Evolutionary conservation across 2,329 filamentous ascomycete genomes (phyloP), one percentile per base, ranked within the genome.

Genomic region (Bipolaris zeicola): DNA sequence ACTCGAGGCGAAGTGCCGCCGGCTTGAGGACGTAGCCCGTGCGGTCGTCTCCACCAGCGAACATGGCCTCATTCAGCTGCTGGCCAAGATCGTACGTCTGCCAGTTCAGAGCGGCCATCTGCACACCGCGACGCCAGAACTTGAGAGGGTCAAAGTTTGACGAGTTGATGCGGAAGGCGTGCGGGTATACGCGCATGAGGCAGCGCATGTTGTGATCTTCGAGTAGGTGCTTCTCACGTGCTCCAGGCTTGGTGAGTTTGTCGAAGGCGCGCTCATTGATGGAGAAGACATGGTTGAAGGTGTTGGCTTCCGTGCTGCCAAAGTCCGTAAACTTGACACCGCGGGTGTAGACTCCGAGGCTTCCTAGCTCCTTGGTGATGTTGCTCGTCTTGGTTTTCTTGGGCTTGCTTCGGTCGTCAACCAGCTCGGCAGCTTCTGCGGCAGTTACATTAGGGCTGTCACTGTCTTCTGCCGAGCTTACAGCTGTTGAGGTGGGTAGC

Each of bases 81-180:
- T 97, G 95, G 43, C 93, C 92, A 16, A 96, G 83, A 72, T 98
- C 95, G 70, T 96, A 97, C 0, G 93, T 98, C 78, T 99, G 95
- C 94, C 95, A 98, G 78, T 99, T 99, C 61, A 98, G 82, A 0
- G 95, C 95, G 13, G 90, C 92, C 94, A 99, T 98, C 77, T 99
- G 95, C 16, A 97, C 95, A 31, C 95, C 95, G 41, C 92, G 88
- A 49, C 94, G 88, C 95, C 95, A 99, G 73, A 95, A 96, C 60
- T 89, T 88, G 62, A 96, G 85, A 1, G 95, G 95, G 69, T 97
- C 92, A 70, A 97, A 98, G 78, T 99, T 99, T 66, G 89, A 91
- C 0, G 95, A 98, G 33, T 86, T 87, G 54, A 98, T 82, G 26
- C 95, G 89, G 66, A 87, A 88, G 36, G 86, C 88, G 52, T 91